phyloP scores from a whole-genome alignment of 176 grass and related monocot genomes.

The Eleusine coracana region DNA sequence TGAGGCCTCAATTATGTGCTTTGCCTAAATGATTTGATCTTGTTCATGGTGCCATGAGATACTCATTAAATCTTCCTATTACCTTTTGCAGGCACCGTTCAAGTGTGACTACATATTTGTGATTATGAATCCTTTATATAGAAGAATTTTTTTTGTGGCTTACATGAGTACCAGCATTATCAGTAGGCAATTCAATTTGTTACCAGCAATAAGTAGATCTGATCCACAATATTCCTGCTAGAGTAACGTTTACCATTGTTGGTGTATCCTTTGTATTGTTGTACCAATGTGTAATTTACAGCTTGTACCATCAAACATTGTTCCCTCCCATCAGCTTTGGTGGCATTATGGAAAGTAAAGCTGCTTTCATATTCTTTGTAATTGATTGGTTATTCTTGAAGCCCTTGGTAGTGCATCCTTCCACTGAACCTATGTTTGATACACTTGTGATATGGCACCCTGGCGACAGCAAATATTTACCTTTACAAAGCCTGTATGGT shows the following conservation, averaged over 20 bases:
- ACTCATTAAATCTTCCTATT: not conserved
- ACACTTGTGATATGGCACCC: not conserved
- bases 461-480: not conserved
- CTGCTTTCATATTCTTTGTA: slow-evolving; percentile 39
- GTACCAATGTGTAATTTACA: slow-evolving; percentile 49
- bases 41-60: not conserved
- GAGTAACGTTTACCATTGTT: not conserved
- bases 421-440: not conserved
- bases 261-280: slow-evolving; percentile 7
- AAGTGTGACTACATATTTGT: slow-evolving; percentile 47
- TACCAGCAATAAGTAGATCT: slow-evolving; percentile 50
- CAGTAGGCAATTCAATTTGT: slow-evolving; percentile 56
- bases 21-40: not conserved
- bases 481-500: not conserved
- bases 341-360: slow-evolving; percentile 28
- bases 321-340: not conserved
- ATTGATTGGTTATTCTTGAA: slow-evolving; percentile 8
- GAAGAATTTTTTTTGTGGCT: slow-evolving; percentile 43
- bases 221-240: not conserved
- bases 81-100: slow-evolving; percentile 39
- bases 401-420: not conserved
- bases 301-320: slow-evolving; percentile 11
- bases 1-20: not conserved
- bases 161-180: slow-evolving; percentile 26
- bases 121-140: slow-evolving; percentile 47